A percentile compares a stretch with the other conserved stretches of the same genome.
phyloP scores from a whole-genome alignment of 768 basidiomycete species.

The Exsudoporus frostii region DNA sequence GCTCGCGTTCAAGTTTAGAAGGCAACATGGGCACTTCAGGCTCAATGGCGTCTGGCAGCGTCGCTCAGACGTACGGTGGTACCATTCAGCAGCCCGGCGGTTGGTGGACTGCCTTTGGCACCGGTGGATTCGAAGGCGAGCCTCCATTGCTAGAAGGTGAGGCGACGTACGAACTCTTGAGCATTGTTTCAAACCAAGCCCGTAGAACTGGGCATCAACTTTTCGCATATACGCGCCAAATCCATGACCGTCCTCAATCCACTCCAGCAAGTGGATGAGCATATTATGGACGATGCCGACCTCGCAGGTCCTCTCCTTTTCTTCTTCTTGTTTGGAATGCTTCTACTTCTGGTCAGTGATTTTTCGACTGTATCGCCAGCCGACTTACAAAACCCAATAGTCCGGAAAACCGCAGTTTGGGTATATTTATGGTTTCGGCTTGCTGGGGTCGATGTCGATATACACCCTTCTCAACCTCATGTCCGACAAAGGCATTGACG shows the following conservation, averaged over 20 bases:
- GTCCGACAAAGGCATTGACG: constrained; percentile 93
- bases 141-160: constrained; percentile 92
- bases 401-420: constrained; percentile 98
- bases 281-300: constrained; percentile 99
- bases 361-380: not conserved
- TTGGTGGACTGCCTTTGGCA: constrained; percentile 97
- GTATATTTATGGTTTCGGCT: constrained; percentile 96
- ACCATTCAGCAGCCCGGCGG: constrained; percentile 70
- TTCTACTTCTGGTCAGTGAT: constrained; percentile 80
- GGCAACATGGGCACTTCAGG: constrained; percentile 61
- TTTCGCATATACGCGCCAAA: constrained; percentile 91
- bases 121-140: constrained; percentile 93
- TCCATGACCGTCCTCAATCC: constrained; percentile 96
- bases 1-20: constrained; percentile 74
- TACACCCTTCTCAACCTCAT: constrained; percentile 96
- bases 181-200: not conserved
- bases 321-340: constrained; percentile 91
- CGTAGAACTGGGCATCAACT: constrained; percentile 95
- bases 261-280: constrained; percentile 74
- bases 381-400: constrained; percentile 40
- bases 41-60: constrained; percentile 44
- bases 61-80: constrained; percentile 57
- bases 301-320: constrained; percentile 94
- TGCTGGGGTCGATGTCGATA: constrained; percentile 89
- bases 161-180: constrained; percentile 6